Evolutionary conservation across 352 stramenopile species (phyloP), one percentile per base, ranked within the genome.

Genomic region (Phytophthora megakarya): DNA sequence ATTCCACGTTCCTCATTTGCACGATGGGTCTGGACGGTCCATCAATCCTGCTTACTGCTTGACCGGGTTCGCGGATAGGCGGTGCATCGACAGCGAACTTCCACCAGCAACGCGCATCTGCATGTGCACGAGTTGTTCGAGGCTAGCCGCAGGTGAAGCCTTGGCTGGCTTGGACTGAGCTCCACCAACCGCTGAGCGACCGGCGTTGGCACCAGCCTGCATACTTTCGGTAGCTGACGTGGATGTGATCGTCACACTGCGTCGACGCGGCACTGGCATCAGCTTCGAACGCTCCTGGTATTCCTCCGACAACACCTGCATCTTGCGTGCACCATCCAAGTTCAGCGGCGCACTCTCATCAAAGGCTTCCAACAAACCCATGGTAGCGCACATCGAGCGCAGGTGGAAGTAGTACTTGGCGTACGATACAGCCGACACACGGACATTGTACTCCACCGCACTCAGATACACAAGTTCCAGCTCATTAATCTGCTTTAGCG

Each of bases 361-460:
- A 46, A 93, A 92, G 0, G 81, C 73, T 61, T 75, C 70, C 51
- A 92, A 54, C 59, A 90, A 81, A 9, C 84, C 84, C 84, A 98
- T 97, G 11, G 86, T 85, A 21, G 94, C 94, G 26, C 96, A 87
- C 90, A 98, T 98, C 4, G 89, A 95, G 39, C 96, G 92, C 55
- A 99, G 65, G 51, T 98, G 88, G 67, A 99, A 99, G 73, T 99
- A 99, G 71, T 99, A 98, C 80, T 95, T 96, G 60, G 86, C 89
- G 62, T 96, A 96, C 52, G 86, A 93, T 42, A 87, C 85, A 0
- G 87, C 86, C 23, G 89, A 91, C 18, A 95, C 89, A 40, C 86
- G 87, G n/a, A 95, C 86, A 42, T 94, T 93, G 74, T 95, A 95
- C 73, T 94, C 82, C 23, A 98, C 84, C 1, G 88, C 88, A 53